Base-by-base conservation (phyloP, 495 filamentous ascomycete genomes). In the Chaetomium tenue region DNA sequence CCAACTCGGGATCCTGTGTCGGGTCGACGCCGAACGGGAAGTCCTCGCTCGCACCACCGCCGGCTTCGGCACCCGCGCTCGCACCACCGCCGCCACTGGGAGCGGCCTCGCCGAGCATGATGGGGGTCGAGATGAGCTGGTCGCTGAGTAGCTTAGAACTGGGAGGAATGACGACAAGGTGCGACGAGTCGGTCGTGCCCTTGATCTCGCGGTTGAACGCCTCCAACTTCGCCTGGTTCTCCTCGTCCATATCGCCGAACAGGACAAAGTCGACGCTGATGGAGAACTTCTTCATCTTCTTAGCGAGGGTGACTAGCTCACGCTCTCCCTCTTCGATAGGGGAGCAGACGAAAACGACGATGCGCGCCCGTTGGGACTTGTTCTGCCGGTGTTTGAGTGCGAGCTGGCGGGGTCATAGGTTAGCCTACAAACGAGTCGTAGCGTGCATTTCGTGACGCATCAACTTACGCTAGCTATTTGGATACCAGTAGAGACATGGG, bases 351-450 rank as follows among this genome's bases (percentile, higher is more conserved):
- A 98, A 98, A 22, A 91, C 91, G 74, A 98, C 88, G 75, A 98
- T 96, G 65, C 94, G 90, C 82, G 96, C 92, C 55, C 89, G 86
- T 76, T 97, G 93, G 42, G 89, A 90, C 72, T 97, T 97, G 77
- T 98, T 97, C 77, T 96, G 92, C 42, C 94, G 89, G 76, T 98
- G 94, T 80, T 98, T 98, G 67, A 98, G 83, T n/a, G 94, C 94
- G 61, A 98, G 85, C 91, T 97, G 65, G 70, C 16, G 44, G 20
- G 30, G 20, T n/a, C 6, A 48, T 8, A 44, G 16, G 47, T 59
- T 33, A 47, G 61, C 39, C 50, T 23, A n/a, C 26, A 18, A 25
- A 22, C 23, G n/a, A 28, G 2, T 23, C 1, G n/a, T 23, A 5
- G 13, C 18, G 39, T 20, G 20, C 12, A 18, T 20, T 16, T 5